A percentile compares a stretch with the other conserved stretches of the same genome.
Evolutionary conservation across 2,329 filamentous ascomycete genomes (phyloP).

Genomic region (Knoxdaviesia capensis): DNA sequence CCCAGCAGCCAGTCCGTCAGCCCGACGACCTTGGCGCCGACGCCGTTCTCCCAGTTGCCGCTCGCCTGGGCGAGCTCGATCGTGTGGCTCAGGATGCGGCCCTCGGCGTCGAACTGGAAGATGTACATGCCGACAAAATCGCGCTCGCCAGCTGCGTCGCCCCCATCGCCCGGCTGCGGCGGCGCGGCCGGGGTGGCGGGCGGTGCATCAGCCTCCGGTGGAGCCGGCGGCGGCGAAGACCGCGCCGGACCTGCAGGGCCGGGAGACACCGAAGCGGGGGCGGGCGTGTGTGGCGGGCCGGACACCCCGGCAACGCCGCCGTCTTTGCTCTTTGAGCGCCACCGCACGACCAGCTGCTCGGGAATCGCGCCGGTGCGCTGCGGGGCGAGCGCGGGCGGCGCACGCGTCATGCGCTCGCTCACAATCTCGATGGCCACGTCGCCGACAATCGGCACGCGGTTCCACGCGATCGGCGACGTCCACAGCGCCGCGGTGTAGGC

Average conservation of each 20-base stretch:
- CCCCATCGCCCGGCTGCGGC: constrained; percentile 22
- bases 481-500: constrained; percentile 85
- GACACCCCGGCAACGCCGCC: constrained; percentile 9
- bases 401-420: constrained; percentile 68
- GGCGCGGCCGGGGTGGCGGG: constrained; percentile 4
- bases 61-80: constrained; percentile 86
- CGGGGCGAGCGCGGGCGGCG: constrained; percentile 25
- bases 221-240: no score
- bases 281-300: neutral
- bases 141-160: constrained; percentile 16
- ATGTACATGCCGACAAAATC: constrained; percentile 85
- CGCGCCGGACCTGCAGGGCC: no score
- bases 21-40: constrained; percentile 69
- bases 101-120: constrained; percentile 84
- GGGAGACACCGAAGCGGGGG: no score
- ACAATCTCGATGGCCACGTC: constrained; percentile 77
- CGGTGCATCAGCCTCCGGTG: neutral
- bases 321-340: constrained; percentile 28
- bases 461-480: constrained; percentile 94
- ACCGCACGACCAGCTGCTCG: constrained; percentile 80
- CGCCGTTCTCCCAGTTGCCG: constrained; percentile 60
- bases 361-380: constrained; percentile 31
- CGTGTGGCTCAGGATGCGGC: constrained; percentile 67
- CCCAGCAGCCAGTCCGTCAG: constrained; percentile 90
- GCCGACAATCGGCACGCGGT: constrained; percentile 72